phyloP scores from a whole-genome alignment of 2,329 filamentous ascomycete genomes.

The Didymella lethalis region DNA sequence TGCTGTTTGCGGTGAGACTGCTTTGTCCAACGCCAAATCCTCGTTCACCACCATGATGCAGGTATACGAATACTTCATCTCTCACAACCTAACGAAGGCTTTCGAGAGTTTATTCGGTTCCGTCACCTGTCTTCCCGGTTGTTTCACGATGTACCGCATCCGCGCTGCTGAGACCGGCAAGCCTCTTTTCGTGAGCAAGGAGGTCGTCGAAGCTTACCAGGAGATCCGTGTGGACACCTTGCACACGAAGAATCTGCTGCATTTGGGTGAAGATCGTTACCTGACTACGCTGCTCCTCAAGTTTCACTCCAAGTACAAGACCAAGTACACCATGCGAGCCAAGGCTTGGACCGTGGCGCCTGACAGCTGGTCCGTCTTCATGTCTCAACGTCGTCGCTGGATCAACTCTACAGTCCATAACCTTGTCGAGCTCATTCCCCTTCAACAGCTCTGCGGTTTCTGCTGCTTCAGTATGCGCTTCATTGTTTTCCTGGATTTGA shows the following conservation, averaged over 20 bases:
- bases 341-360: slow-evolving; percentile 98
- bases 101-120: slow-evolving; percentile 97
- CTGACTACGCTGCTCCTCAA: slow-evolving; percentile 94
- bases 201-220: slow-evolving; percentile 85
- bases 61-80: slow-evolving; percentile 99
- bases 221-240: slow-evolving; percentile 96
- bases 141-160: slow-evolving; percentile 99
- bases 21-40: slow-evolving; percentile 88
- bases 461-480: slow-evolving; percentile 99
- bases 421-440: slow-evolving; percentile 89
- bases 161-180: slow-evolving; percentile 93
- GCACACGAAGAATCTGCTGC: slow-evolving; percentile 98
- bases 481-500: slow-evolving; percentile 90
- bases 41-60: slow-evolving; percentile 99
- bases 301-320: slow-evolving; percentile 93
- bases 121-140: slow-evolving; percentile 96
- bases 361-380: slow-evolving; percentile 91
- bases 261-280: slow-evolving; percentile 97
- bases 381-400: slow-evolving; percentile 98
- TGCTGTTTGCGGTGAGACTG: slow-evolving; percentile 92
- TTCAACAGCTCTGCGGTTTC: slow-evolving; percentile 96
- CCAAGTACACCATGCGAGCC: slow-evolving; percentile 91
- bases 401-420: slow-evolving; percentile 99
- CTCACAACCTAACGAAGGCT: slow-evolving; percentile 94
- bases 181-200: slow-evolving; percentile 92